Conservation (phyloP, 129 eudicot genomes). For the Ambrosia trifida region DNA sequence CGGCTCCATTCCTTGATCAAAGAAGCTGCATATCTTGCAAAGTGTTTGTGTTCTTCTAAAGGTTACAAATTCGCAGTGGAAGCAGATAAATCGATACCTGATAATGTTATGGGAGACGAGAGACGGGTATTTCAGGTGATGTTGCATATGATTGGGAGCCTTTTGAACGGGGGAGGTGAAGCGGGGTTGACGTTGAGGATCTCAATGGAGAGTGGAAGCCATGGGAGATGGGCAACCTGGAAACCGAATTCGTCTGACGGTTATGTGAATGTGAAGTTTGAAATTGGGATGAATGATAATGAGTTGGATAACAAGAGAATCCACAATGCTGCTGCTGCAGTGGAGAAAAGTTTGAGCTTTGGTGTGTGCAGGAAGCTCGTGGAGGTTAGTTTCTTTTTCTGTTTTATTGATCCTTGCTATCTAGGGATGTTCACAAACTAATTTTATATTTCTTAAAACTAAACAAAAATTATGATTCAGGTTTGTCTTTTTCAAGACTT, state of each 20-base stretch:
- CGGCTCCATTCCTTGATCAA: slow-evolving; percentile 52
- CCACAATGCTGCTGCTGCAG: slow-evolving; percentile 26
- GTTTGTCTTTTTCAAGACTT: too few relatives aligned
- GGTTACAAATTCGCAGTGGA: slow-evolving; percentile 49
- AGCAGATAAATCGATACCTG: slow-evolving; percentile 56
- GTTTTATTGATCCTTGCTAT: too few relatives aligned
- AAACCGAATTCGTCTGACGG: slow-evolving; percentile 53
- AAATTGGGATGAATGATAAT: slow-evolving; percentile 46
- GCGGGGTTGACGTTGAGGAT: slow-evolving; percentile 47
- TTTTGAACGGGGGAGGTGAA: slow-evolving; percentile 51
- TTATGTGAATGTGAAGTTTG: slow-evolving; percentile 43
- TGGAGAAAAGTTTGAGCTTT: slow-evolving; percentile 63
- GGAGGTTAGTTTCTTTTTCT: slow-evolving; percentile 39
- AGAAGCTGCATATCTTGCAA: slow-evolving; percentile 61
- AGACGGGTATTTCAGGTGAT: slow-evolving; percentile 66
- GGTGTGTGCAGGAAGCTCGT: slow-evolving; percentile 57
- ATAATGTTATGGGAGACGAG: slow-evolving; percentile 73
- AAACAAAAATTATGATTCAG: too few relatives aligned
- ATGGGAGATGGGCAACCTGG: slow-evolving; percentile 60
- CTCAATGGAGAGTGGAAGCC: slow-evolving; percentile 45
- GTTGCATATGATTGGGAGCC: slow-evolving; percentile 71
- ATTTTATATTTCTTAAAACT: too few relatives aligned
- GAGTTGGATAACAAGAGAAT: slow-evolving; percentile 33
- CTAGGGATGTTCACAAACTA: too few relatives aligned
- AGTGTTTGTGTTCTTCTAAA: slow-evolving; percentile 51